Evolutionary conservation across 2,329 filamentous ascomycete genomes (phyloP).

Genomic region (Aspergillus sp.): DNA sequence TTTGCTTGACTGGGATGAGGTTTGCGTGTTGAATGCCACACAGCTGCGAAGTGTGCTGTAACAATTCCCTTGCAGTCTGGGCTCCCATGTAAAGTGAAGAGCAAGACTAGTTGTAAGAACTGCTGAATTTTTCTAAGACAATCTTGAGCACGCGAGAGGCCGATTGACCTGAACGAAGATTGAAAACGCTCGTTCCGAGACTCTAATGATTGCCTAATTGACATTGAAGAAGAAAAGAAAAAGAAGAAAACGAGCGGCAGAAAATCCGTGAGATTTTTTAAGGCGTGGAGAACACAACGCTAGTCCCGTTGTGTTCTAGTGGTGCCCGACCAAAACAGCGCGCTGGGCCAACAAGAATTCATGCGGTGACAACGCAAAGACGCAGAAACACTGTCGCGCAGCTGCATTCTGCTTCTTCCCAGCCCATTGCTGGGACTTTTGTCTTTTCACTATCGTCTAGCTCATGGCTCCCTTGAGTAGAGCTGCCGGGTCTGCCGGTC

Average conservation of each 20-base stretch:
- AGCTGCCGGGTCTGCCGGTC: constrained; percentile 28
- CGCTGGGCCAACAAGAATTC: constrained; percentile 33
- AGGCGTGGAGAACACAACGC: constrained; percentile 19
- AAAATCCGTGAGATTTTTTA: constrained; percentile 28
- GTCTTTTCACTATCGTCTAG: not conserved
- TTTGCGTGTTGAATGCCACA: not conserved
- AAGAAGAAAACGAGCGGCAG: constrained; percentile 38
- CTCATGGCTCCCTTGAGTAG: constrained; percentile 43
- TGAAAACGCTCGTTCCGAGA: constrained; percentile 86
- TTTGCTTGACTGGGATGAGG: not conserved
- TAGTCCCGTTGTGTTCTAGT: constrained; percentile 34
- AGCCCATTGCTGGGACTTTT: constrained; percentile 1
- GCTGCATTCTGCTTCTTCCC: not conserved
- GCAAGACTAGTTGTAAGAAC: constrained; percentile 72
- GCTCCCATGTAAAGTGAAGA: constrained; percentile 53
- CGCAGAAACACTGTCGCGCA: constrained; percentile 20
- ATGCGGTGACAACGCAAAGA: constrained; percentile 29
- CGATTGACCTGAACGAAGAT: constrained; percentile 86
- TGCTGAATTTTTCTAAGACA: constrained; percentile 78
- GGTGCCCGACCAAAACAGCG: constrained; percentile 18
- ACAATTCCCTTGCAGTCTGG: constrained; percentile 52
- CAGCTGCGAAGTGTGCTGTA: constrained; percentile 32
- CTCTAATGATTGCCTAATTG: constrained; percentile 94
- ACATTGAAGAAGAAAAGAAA: constrained; percentile 56
- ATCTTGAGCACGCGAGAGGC: constrained; percentile 97